Percentiles rank a stretch among this genome's conserved stretches.
Conservation (phyloP, 2,329 filamentous ascomycete species). For the Fusarium sp. region DNA sequence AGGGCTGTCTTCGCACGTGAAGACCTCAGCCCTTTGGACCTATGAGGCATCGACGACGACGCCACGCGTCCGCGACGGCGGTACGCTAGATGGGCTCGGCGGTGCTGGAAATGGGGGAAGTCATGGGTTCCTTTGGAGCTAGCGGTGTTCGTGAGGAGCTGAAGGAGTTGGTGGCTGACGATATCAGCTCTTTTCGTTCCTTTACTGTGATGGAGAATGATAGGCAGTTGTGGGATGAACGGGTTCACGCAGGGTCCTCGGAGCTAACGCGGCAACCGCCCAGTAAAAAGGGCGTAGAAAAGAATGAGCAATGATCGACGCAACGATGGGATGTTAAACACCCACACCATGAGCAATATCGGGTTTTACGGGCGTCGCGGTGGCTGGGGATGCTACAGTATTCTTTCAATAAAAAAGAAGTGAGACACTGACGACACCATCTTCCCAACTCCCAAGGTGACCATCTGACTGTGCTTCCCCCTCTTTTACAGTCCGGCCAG, state of each 20-base stretch:
- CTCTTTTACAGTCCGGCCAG: slow-evolving; percentile 35
- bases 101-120: slow-evolving; percentile 39
- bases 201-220: not conserved
- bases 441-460: slow-evolving; percentile 24
- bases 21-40: slow-evolving; percentile 32
- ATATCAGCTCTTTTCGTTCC: slow-evolving; percentile 17
- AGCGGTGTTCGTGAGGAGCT: slow-evolving; percentile 35
- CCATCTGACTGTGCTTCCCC: slow-evolving; percentile 45
- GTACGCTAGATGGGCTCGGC: slow-evolving; percentile 23
- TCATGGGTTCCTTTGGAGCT: slow-evolving; percentile 37
- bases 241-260: slow-evolving; percentile 36
- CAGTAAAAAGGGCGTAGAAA: slow-evolving; percentile 21
- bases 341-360: not conserved
- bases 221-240: slow-evolving; percentile 30
- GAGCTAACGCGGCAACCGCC: slow-evolving; percentile 36
- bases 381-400: slow-evolving; percentile 11
- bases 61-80: slow-evolving; percentile 38
- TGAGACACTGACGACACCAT: slow-evolving; percentile 46
- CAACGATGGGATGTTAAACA: not conserved
- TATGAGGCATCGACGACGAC: slow-evolving; percentile 36
- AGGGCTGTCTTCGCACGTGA: slow-evolving; percentile 37
- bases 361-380: slow-evolving; percentile 22
- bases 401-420: slow-evolving; percentile 20
- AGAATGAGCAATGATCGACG: slow-evolving; percentile 18
- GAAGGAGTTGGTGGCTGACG: slow-evolving; percentile 36